phyloP scores from a whole-genome alignment of 1,284 basidiomycete species.

The Ustilago esculenta region DNA sequence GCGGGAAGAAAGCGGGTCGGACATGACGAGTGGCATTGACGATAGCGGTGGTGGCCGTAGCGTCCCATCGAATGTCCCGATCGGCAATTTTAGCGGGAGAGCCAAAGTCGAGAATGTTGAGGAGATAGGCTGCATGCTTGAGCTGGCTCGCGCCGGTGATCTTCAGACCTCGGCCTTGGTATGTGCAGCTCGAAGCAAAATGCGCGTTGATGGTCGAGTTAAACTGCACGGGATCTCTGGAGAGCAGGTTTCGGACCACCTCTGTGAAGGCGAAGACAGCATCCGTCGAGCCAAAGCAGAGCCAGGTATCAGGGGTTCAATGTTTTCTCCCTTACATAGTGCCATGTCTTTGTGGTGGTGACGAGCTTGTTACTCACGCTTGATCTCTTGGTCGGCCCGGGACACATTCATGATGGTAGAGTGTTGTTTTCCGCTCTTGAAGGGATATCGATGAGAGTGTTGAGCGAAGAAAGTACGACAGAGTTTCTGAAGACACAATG shows the following conservation, averaged over 20 bases:
- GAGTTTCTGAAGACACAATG: too few species aligned
- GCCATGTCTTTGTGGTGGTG: neutral
- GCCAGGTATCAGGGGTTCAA: neutral
- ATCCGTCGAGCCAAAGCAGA: too few species aligned
- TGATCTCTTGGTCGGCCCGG: slow-evolving; percentile 24
- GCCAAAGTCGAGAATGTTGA: slow-evolving; percentile 48
- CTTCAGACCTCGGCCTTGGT: slow-evolving; percentile 47
- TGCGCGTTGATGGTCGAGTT: slow-evolving; percentile 53
- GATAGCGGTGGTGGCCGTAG: slow-evolving; percentile 25
- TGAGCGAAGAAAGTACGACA: neutral
- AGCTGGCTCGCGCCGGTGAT: slow-evolving; percentile 47
- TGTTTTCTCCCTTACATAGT: too few species aligned
- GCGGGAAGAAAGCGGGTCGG: slow-evolving; percentile 45
- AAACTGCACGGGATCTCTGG: slow-evolving; percentile 44
- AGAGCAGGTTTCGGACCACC: slow-evolving; percentile 40
- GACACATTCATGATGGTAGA: slow-evolving; percentile 26
- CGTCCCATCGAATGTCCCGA: slow-evolving; percentile 44
- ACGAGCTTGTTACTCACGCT: slow-evolving; percentile 11
- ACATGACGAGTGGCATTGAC: slow-evolving; percentile 41
- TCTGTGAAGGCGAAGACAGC: too few species aligned
- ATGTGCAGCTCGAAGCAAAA: slow-evolving; percentile 40
- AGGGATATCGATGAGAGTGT: neutral
- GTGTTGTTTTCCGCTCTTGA: neutral
- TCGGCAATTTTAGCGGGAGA: slow-evolving; percentile 28
- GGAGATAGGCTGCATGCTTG: slow-evolving; percentile 46